These are phyloP conservation scores for Apiosordaria backusii DNA, from an alignment of 495 filamentous ascomycete genomes.

Conservation along the genomic window DNA sequence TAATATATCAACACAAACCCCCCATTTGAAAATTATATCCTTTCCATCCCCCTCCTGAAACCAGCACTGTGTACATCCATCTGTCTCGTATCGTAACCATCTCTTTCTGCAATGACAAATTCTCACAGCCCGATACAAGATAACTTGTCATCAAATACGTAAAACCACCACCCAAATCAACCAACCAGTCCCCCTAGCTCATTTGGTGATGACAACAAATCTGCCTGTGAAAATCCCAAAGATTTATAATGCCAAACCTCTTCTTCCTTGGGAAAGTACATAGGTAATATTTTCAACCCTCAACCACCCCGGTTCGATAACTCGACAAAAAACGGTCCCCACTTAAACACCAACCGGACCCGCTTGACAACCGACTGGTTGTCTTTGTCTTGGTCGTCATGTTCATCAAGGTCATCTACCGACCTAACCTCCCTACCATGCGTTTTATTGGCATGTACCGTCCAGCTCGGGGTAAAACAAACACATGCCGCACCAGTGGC, in stretches of 20 bases:
- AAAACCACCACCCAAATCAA: background rate
- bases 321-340: background rate
- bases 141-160: no score
- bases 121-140: no score
- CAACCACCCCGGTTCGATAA: background rate
- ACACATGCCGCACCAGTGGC: no score
- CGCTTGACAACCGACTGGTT: background rate
- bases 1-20: no score
- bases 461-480: no score
- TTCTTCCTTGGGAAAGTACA: background rate
- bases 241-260: background rate
- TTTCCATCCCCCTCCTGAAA: no score
- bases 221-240: background rate
- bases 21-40: no score
- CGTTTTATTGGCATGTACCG: no score
- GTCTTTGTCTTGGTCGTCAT: background rate
- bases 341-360: background rate
- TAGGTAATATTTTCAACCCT: background rate
- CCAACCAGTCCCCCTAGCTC: background rate
- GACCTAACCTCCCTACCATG: background rate
- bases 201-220: no score
- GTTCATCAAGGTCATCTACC: background rate
- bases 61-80: no score
- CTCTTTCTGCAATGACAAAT: no score
- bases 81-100: no score